A percentile compares a stretch with the other conserved stretches of the same genome.
These are phyloP conservation scores for Exophiala calicioides DNA, from an alignment of 2,329 filamentous ascomycete genomes.

Conservation along the genomic window DNA sequence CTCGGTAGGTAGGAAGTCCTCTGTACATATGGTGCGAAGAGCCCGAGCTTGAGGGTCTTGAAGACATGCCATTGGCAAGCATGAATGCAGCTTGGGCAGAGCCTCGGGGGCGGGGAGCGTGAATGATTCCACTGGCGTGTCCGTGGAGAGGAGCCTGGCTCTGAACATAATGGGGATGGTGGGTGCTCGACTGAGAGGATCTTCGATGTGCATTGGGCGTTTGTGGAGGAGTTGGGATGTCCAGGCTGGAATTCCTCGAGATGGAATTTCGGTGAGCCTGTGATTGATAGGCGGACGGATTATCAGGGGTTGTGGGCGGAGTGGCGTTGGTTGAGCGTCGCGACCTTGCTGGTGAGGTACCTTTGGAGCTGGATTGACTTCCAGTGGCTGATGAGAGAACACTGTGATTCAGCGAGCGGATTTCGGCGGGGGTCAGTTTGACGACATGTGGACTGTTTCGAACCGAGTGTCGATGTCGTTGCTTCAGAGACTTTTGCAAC, in stretches of 20 bases:
- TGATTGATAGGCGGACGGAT: constrained; percentile 9
- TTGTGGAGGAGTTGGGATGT: constrained; percentile 26
- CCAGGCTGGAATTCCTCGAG: constrained; percentile 17
- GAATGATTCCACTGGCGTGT: constrained; percentile 21
- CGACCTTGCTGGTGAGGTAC: constrained; percentile 14
- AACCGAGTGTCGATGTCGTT: constrained; percentile 25
- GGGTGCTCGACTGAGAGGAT: constrained; percentile 23
- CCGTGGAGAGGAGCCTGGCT: constrained; percentile 1
- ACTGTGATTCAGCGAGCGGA: constrained; percentile 31
- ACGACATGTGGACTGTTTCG: constrained; percentile 25
- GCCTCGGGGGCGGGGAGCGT: constrained; percentile 25
- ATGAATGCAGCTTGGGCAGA: constrained; percentile 25
- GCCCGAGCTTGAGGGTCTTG: constrained; percentile 28
- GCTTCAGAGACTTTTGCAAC: constrained; percentile 30
- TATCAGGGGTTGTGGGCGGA: constrained; percentile 24
- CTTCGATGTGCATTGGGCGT: constrained; percentile 24
- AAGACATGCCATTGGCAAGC: constrained; percentile 20
- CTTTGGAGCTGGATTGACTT: constrained; percentile 26
- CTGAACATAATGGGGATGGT: constrained; percentile 14
- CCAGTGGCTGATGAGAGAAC: constrained; percentile 22
- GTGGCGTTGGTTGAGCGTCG: constrained; percentile 23
- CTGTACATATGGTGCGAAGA: constrained; percentile 31
- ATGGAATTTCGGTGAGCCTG: constrained; percentile 12
- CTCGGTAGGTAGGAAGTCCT: constrained; percentile 27
- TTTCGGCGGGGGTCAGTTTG: constrained; percentile 31